phyloP scores from a whole-genome alignment of 148 eudicot genomes.

The Polygonum maritimum region DNA sequence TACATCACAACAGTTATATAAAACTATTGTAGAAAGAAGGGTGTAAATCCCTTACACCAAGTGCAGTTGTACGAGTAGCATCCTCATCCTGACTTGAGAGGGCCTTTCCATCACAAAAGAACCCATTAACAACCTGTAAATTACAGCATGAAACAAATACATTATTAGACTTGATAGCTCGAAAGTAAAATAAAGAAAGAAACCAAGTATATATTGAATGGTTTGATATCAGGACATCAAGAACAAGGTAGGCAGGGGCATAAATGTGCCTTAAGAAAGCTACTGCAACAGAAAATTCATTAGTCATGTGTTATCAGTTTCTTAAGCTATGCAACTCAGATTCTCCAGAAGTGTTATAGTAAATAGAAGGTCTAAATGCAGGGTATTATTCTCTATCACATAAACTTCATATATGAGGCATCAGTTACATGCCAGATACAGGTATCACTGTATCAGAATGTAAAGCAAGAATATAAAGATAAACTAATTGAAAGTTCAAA shows the following conservation, averaged over 20 bases:
- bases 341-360: not conserved
- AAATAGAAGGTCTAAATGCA: not conserved
- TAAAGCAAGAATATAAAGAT: not conserved
- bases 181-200: not conserved
- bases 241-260: not conserved
- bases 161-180: not conserved
- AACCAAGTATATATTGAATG: not conserved
- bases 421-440: not conserved
- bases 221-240: not conserved
- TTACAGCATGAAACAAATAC: not conserved
- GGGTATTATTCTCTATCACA: not conserved
- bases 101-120: slow-evolving; percentile 70
- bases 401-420: not conserved
- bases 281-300: no score
- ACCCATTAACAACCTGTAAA: slow-evolving; percentile 86
- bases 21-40: not conserved
- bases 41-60: slow-evolving; percentile 67
- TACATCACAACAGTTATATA: not conserved
- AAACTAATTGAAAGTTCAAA: not conserved
- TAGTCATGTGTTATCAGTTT: no score
- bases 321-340: no score
- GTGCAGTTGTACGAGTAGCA: slow-evolving; percentile 51
- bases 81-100: slow-evolving; percentile 33
- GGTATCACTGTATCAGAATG: not conserved
- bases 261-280: no score